Percentiles rank a stretch among this genome's conserved stretches.
Conservation (phyloP, 768 basidiomycete genomes). For the Boletus reticulatus region DNA sequence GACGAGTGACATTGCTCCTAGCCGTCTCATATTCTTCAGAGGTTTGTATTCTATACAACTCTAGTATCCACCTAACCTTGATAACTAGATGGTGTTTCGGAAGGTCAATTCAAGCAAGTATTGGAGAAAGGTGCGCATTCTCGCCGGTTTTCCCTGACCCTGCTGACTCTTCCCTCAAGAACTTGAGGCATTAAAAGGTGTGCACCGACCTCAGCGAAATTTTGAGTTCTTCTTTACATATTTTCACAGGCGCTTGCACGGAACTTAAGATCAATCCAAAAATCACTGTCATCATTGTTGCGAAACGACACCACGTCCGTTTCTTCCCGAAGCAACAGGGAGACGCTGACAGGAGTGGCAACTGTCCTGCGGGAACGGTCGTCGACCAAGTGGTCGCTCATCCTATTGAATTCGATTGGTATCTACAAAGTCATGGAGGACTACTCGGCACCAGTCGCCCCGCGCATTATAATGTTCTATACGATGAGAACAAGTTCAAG, state of each 20-base stretch:
- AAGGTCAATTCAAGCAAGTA: conserved; percentile 47
- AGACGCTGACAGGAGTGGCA: conserved; percentile 65
- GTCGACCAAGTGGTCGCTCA: conserved; percentile 69
- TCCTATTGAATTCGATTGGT: conserved; percentile 75
- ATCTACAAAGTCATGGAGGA: conserved; percentile 74
- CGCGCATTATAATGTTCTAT: conserved; percentile 48
- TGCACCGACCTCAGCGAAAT: conserved; percentile 1
- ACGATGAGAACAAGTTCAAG: conserved; percentile 61
- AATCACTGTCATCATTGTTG: conserved; percentile 78
- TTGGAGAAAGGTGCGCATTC: conserved; percentile 50
- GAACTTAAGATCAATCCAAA: conserved; percentile 56
- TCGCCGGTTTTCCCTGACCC: background rate
- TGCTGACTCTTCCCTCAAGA: conserved; percentile 38
- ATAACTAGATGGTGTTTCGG: conserved; percentile 50
- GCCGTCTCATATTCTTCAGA: conserved; percentile 74
- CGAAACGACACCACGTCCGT: conserved; percentile 51
- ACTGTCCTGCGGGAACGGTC: conserved; percentile 76
- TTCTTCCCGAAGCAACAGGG: conserved; percentile 48
- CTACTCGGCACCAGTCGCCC: conserved; percentile 74
- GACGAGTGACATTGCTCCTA: conserved; percentile 44
- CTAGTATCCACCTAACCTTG: conserved; percentile 2
- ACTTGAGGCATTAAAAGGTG: conserved; percentile 58
- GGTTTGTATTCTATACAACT: conserved; percentile 38
- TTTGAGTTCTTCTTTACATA: conserved; percentile 1
- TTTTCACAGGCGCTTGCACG: conserved; percentile 54